A percentile compares a stretch with the other conserved stretches of the same genome.
phyloP scores from a whole-genome alignment of 257 asterid genomes.

The Fraxinus anomala region DNA sequence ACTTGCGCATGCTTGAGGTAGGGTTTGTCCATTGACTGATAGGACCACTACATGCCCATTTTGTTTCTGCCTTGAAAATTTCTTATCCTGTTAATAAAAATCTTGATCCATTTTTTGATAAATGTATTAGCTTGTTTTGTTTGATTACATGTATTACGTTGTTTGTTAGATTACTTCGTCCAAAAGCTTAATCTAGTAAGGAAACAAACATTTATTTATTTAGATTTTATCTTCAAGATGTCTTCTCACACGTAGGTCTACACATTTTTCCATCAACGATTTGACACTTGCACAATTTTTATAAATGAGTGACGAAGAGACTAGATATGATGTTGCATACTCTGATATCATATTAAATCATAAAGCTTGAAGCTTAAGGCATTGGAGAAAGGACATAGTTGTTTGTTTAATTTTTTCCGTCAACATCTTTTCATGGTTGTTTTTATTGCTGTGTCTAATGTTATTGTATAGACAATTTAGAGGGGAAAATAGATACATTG shows the following conservation, averaged over 20 bases:
- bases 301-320: background rate
- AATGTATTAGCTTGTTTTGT: too few species aligned
- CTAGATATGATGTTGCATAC: background rate
- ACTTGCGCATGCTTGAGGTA: slow-evolving; percentile 1
- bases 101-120: too few species aligned
- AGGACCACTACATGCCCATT: background rate
- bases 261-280: too few species aligned
- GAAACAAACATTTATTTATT: background rate
- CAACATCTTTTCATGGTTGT: background rate
- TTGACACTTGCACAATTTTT: background rate
- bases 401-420: too few species aligned
- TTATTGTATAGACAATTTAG: background rate
- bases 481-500: background rate
- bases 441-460: too few species aligned
- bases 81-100: background rate
- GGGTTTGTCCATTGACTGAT: background rate
- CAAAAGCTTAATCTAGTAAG: background rate
- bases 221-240: background rate
- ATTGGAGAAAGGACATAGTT: background rate
- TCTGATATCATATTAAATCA: background rate
- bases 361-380: background rate
- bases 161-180: background rate
- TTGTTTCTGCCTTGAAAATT: background rate
- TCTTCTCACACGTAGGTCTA: background rate
- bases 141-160: background rate